Conservation (phyloP, 1,284 basidiomycete genomes). For the Trametes hirsuta region DNA sequence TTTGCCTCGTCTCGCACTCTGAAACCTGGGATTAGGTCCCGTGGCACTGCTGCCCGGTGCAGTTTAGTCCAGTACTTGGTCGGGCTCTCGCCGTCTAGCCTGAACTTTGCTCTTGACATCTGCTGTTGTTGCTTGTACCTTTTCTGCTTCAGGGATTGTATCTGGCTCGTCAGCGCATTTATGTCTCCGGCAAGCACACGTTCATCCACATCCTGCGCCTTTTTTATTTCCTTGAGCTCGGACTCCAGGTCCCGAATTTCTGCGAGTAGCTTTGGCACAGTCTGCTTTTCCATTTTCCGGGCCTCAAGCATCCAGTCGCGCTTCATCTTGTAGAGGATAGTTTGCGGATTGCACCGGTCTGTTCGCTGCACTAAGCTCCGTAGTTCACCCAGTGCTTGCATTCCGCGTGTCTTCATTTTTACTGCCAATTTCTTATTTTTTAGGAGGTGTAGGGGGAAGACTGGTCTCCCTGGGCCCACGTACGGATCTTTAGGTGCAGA, state of each 20-base stretch:
- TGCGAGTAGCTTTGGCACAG: too few relatives aligned
- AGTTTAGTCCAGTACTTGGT: slow-evolving; percentile 36
- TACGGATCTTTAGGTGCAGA: slow-evolving; percentile 28
- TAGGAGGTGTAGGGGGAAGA: slow-evolving; percentile 28
- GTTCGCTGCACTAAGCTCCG: too few relatives aligned
- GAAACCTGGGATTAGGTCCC: background rate
- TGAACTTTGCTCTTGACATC: background rate
- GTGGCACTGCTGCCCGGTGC: slow-evolving; percentile 10
- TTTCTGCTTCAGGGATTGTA: background rate
- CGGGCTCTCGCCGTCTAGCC: slow-evolving; percentile 36
- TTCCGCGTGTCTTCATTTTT: slow-evolving; percentile 1
- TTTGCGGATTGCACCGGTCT: slow-evolving; percentile 6
- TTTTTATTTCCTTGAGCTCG: too few relatives aligned
- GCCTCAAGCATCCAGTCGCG: too few relatives aligned
- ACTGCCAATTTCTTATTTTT: slow-evolving; percentile 26
- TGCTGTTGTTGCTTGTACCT: background rate
- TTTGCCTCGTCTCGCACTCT: background rate
- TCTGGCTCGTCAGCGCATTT: background rate
- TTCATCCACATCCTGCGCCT: too few relatives aligned
- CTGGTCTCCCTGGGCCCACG: slow-evolving; percentile 38
- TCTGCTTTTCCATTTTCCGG: too few relatives aligned
- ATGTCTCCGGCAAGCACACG: too few relatives aligned
- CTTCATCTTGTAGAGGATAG: too few relatives aligned
- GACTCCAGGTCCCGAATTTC: too few relatives aligned
- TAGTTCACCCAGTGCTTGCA: background rate